phyloP scores from a whole-genome alignment of 1,139 yeast species.

The Blastobotrys buckinghamii region DNA sequence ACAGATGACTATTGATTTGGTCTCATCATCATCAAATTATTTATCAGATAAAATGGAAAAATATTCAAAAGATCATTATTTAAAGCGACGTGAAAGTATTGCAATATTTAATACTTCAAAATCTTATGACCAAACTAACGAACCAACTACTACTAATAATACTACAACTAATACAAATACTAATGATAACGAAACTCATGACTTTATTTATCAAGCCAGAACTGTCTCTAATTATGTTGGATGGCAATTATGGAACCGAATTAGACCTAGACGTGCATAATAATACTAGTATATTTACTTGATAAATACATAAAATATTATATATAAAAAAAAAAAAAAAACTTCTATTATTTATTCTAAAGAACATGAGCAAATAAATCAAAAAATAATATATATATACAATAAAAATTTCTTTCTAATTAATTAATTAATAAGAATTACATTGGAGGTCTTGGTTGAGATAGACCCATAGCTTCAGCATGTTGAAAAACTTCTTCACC shows the following conservation, averaged over 20 bases:
- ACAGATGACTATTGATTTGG: slow-evolving; percentile 22
- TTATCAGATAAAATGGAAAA: slow-evolving; percentile 17
- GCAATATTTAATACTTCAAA: not conserved
- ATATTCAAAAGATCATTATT: slow-evolving; percentile 7
- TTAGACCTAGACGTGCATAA: slow-evolving; percentile 14
- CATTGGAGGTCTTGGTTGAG: slow-evolving; percentile 32
- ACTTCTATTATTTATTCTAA: not conserved
- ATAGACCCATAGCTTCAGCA: slow-evolving; percentile 26
- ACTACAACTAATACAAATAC: not conserved
- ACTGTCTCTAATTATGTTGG: slow-evolving; percentile 26
- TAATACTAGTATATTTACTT: not conserved
- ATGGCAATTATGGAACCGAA: slow-evolving; percentile 21
- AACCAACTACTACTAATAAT: not conserved
- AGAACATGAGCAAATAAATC: not conserved
- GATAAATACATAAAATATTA: not conserved
- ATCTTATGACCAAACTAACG: too few species aligned
- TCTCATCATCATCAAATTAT: slow-evolving; percentile 22
- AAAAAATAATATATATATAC: not conserved
- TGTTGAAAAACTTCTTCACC: slow-evolving; percentile 63
- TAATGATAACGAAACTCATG: slow-evolving; percentile 6
- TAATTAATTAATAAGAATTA: slow-evolving; percentile 10
- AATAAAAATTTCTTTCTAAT: not conserved
- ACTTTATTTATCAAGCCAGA: slow-evolving; percentile 23
- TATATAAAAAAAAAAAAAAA: not conserved
- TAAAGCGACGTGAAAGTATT: not conserved